Percentiles rank a stretch among this genome's conserved stretches.
Evolutionary conservation across 306 rosid genomes (phyloP).

Genomic region (Urtica urens): DNA sequence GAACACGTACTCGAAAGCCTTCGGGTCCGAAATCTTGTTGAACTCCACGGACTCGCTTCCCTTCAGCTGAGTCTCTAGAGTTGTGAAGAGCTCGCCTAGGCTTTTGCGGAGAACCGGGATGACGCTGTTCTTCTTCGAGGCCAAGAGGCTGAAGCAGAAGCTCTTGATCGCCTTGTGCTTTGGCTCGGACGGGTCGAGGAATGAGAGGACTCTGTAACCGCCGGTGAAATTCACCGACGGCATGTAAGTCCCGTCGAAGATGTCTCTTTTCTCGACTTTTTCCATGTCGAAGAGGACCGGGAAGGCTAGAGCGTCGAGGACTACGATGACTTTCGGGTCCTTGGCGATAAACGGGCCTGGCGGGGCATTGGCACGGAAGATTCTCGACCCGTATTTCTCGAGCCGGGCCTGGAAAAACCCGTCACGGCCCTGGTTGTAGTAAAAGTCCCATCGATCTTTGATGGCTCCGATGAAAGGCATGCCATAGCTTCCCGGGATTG

Average conservation of each 20-base stretch:
- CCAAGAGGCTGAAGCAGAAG: conserved; percentile 24
- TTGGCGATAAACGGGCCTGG: conserved; percentile 56
- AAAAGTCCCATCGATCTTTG: conserved; percentile 42
- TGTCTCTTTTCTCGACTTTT: conserved; percentile 41
- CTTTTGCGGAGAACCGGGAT: conserved; percentile 33
- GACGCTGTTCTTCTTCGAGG: conserved; percentile 18
- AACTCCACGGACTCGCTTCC: conserved; percentile 9
- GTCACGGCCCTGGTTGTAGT: conserved; percentile 58
- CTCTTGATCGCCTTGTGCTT: conserved; percentile 31
- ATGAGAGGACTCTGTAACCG: conserved; percentile 46
- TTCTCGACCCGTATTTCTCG: conserved; percentile 33
- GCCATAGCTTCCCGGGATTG: conserved; percentile 58
- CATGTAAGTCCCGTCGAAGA: conserved; percentile 72
- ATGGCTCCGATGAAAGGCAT: conserved; percentile 42
- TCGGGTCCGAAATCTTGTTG: conserved; percentile 13
- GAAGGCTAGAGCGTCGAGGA: conserved; percentile 46
- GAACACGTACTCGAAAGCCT: conserved; percentile 40
- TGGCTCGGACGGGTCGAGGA: conserved; percentile 46
- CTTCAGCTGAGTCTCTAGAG: conserved; percentile 23
- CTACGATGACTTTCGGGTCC: conserved; percentile 30
- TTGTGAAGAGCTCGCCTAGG: conserved; percentile 16
- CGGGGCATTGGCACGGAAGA: conserved; percentile 59
- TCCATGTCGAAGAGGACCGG: conserved; percentile 44
- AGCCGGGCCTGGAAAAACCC: conserved; percentile 38
- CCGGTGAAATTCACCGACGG: conserved; percentile 57